Evolutionary conservation across 2,329 filamentous ascomycete species (phyloP), one percentile per base, ranked within the genome.

Genomic region (Pestalotiopsis sp.): DNA sequence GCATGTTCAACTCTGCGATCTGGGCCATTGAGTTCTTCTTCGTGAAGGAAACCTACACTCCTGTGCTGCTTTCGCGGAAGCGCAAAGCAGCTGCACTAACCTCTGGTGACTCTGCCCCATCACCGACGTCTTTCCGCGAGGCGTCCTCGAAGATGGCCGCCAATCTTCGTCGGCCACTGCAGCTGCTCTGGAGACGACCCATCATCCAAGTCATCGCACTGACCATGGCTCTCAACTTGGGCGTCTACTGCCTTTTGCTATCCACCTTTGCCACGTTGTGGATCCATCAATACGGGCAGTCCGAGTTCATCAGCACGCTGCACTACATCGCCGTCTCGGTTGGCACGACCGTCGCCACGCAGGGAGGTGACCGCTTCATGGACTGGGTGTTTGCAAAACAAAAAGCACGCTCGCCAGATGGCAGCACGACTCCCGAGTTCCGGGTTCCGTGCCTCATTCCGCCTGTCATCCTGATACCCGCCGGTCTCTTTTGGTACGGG

Each of bases 191-290:
- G 25, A 75, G 79, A 2, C 84, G 83, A 1, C 85, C 85, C 0
- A 82, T 87, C 38, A 80, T 87, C 36, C 79, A 83, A 45, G 71
- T 85, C 2, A 78, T 87, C 17, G 80, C 84, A 0, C 71, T 84
- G 4, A 81, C 82, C 64, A 79, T 84, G 65, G 82, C 81, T 1
- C 73, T 87, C 11, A 76, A 83, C 27, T 88, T 88, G 70, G 85
- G 84, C 25, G 81, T 85, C 36, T 81, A 87, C 23, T 85, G 83
- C 61, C 76, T 88, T 41, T 75, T 86, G n/a, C 82, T 88, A 64
- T 86, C 85, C 0, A 88, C 85, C 0, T 86, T 87, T 68, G 83
- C 86, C 0, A 74, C 74, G 0, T 79, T 88, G 1, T 88, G 83
- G 74, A 80, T 82, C 13, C 74, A 77, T 0, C 74, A 78, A 23